A percentile compares a stretch with the other conserved stretches of the same genome.
Conservation (phyloP, 2,329 filamentous ascomycete species). For the Blastomyces silverae region DNA sequence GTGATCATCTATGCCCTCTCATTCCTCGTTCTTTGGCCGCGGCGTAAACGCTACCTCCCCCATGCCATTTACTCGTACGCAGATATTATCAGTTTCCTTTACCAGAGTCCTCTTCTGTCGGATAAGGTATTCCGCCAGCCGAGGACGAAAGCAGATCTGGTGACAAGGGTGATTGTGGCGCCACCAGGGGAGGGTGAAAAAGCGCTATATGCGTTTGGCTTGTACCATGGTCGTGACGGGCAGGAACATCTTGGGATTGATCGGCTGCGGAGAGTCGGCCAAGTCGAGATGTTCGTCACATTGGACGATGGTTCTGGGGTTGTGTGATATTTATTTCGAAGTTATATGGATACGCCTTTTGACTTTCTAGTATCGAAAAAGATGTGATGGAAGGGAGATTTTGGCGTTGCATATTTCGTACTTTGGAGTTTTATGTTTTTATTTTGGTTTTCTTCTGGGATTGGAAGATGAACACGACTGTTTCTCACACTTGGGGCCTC, state of each 20-base stretch:
- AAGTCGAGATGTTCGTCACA: constrained; percentile 39
- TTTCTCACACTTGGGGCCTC: not conserved
- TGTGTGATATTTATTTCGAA: not conserved
- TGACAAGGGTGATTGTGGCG: constrained; percentile 57
- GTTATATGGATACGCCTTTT: not conserved
- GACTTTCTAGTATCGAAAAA: not conserved
- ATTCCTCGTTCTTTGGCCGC: constrained; percentile 56
- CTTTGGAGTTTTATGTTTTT: not conserved
- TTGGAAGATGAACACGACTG: not conserved
- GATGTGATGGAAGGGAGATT: not conserved
- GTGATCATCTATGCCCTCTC: constrained; percentile 63
- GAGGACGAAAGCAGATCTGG: constrained; percentile 60
- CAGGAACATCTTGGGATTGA: constrained; percentile 56
- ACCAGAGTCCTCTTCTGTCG: constrained; percentile 62
- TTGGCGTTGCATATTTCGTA: not conserved
- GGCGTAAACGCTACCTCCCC: constrained; percentile 58
- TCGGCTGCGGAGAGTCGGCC: constrained; percentile 43
- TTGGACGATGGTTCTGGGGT: not conserved
- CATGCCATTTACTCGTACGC: constrained; percentile 66
- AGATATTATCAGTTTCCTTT: constrained; percentile 70
- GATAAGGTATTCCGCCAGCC: constrained; percentile 68
- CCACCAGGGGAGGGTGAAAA: constrained; percentile 35
- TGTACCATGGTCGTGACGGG: constrained; percentile 53
- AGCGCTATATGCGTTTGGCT: constrained; percentile 51
- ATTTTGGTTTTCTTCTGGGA: not conserved